Base-by-base conservation (phyloP, 2,329 filamentous ascomycete genomes). In the Venturia nashicola region DNA sequence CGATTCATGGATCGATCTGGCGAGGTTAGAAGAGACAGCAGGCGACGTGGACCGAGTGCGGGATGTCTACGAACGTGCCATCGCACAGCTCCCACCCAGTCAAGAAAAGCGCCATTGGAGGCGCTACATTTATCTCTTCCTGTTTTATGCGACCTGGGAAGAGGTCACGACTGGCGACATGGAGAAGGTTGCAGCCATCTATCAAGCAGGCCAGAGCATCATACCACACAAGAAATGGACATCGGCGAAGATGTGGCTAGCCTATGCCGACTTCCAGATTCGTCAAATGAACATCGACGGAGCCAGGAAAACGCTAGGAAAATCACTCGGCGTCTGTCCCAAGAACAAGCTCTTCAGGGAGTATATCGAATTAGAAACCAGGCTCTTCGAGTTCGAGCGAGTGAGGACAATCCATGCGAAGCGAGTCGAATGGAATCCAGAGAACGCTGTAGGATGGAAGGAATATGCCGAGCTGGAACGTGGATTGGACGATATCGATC, bases 51-150 rank as follows among this genome's bases (percentile, higher is more conserved):
- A 96, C 67, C 86, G 90, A 51, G 87, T 96, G 1, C 86, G 94
- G 42, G 94, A 99, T 68, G 86, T 96, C 16, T 99, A 97, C 76
- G 94, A 99, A 76, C 85, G 91, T 69, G 94, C 94, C 1, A 96
- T 99, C 69, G 91, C 94, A 5, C 93, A 99, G 72, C 86, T 97
- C 16, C 94, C 94, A 2, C 93, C 94, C 0, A 95, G 91, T 23
- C 90, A 95, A 70, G 94, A 97, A 74, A 99, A 99, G 80, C 85
- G 94, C 59, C 92, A 97, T 74, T 99, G 94, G 94, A 84, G 94
- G 68, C 83, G 94, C 43, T 99, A 99, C 75, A 95, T 99, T 66
- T 99, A 97, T 72, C 83, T 99, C 1, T 99, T 93, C 91, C 85
- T 97, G 54, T 97, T 97, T 77, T 99, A 97, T 75, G 94, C 94